Evolutionary conservation across 2,329 filamentous ascomycete species (phyloP).

Genomic region (Calonectria pteridis): DNA sequence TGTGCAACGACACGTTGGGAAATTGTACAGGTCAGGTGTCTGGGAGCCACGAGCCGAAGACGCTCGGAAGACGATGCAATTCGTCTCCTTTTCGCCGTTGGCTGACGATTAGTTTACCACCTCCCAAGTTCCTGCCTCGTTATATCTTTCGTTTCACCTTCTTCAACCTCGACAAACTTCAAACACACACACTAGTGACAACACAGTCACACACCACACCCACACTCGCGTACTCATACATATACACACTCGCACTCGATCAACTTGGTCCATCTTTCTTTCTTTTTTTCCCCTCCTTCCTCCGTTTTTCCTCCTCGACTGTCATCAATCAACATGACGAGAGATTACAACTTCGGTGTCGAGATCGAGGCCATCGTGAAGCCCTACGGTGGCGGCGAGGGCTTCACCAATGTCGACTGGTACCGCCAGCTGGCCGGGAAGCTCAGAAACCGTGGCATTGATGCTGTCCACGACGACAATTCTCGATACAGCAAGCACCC

Average conservation of each 20-base stretch:
- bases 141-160: background rate
- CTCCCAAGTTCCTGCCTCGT: background rate
- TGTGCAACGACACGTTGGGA: conserved; percentile 11
- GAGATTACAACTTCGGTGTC: conserved; percentile 56
- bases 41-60: conserved; percentile 5
- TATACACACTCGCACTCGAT: background rate
- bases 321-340: conserved; percentile 39
- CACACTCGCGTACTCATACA: background rate
- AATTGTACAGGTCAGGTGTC: conserved; percentile 12
- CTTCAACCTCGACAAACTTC: background rate
- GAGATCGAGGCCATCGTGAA: conserved; percentile 55
- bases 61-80: conserved; percentile 2
- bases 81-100: background rate
- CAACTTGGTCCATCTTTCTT: too few relatives aligned
- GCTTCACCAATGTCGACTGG: conserved; percentile 55
- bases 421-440: conserved; percentile 55
- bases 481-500: conserved; percentile 56
- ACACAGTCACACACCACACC: background rate
- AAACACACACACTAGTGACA: background rate
- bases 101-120: conserved; percentile 7
- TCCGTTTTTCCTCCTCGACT: background rate
- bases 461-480: conserved; percentile 53
- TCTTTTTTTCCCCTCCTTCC: too few relatives aligned
- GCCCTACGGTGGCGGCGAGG: conserved; percentile 52
- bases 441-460: conserved; percentile 53